Conservation (phyloP, 2,329 filamentous ascomycete genomes). For the Raffaelea arxii region DNA sequence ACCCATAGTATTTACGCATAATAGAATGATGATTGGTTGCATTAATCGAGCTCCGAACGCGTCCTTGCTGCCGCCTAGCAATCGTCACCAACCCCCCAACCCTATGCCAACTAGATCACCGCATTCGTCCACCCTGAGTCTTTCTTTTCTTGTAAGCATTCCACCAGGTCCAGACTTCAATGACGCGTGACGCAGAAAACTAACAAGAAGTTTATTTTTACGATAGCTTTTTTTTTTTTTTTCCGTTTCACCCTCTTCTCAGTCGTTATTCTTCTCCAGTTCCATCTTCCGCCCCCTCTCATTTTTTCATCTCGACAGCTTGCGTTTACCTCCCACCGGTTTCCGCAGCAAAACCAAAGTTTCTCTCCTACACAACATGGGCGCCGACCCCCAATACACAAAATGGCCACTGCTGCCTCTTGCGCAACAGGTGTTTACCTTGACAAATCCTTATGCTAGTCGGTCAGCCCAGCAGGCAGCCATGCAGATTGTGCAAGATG, state of each 20-base stretch:
- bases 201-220: no score
- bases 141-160: not conserved
- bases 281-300: not conserved
- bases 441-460: slow-evolving; percentile 69
- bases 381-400: slow-evolving; percentile 74
- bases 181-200: no score
- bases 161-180: no score
- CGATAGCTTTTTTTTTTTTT: not conserved
- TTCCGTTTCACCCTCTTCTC: not conserved
- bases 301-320: no score
- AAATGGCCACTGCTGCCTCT: slow-evolving; percentile 76
- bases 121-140: not conserved
- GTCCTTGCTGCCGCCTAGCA: slow-evolving; percentile 15
- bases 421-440: slow-evolving; percentile 76
- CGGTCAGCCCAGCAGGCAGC: slow-evolving; percentile 58
- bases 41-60: slow-evolving; percentile 12
- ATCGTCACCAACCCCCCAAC: slow-evolving; percentile 3
- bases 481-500: slow-evolving; percentile 68
- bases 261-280: not conserved
- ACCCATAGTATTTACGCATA: no score
- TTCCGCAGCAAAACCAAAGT: slow-evolving; percentile 4
- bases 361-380: slow-evolving; percentile 38
- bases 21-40: no score
- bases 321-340: no score
- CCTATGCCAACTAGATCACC: slow-evolving; percentile 2